Conservation (phyloP, 257 asterid genomes). For the Solanum rostratum region DNA sequence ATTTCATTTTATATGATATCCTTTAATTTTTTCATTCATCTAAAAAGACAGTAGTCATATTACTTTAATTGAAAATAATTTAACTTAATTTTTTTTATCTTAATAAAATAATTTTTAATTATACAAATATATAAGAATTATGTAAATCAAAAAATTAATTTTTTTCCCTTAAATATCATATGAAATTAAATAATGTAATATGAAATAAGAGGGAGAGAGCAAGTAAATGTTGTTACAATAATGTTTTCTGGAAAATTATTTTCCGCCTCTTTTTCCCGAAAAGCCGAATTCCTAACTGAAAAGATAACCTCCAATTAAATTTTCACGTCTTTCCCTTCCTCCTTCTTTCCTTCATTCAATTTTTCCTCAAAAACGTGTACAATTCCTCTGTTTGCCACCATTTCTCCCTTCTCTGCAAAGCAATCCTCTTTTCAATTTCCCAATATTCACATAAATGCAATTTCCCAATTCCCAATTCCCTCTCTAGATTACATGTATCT, state of each 20-base stretch:
- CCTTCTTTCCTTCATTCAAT: background rate
- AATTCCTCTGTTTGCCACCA: background rate
- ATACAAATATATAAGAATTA: too few relatives aligned
- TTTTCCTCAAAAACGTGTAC: background rate
- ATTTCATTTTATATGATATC: too few relatives aligned
- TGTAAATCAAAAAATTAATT: too few relatives aligned
- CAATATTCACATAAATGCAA: background rate
- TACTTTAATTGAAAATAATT: too few relatives aligned
- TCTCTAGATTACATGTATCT: background rate
- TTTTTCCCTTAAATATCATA: too few relatives aligned
- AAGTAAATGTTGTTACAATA: too few relatives aligned
- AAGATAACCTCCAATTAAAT: background rate
- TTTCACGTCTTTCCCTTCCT: background rate
- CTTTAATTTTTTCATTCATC: too few relatives aligned
- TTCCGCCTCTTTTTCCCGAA: background rate
- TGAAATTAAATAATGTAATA: too few relatives aligned
- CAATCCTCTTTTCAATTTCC: background rate
- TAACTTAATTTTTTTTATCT: too few relatives aligned
- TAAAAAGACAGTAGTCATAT: too few relatives aligned
- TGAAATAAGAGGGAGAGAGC: rapidly evolving
- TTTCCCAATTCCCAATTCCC: background rate
- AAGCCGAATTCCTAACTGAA: background rate
- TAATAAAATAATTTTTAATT: too few relatives aligned
- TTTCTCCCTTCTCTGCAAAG: background rate
- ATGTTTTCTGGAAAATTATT: too few relatives aligned